Evolutionary conservation across 208 protist genomes (phyloP).

Genomic region (Leishmania gerbilli): DNA sequence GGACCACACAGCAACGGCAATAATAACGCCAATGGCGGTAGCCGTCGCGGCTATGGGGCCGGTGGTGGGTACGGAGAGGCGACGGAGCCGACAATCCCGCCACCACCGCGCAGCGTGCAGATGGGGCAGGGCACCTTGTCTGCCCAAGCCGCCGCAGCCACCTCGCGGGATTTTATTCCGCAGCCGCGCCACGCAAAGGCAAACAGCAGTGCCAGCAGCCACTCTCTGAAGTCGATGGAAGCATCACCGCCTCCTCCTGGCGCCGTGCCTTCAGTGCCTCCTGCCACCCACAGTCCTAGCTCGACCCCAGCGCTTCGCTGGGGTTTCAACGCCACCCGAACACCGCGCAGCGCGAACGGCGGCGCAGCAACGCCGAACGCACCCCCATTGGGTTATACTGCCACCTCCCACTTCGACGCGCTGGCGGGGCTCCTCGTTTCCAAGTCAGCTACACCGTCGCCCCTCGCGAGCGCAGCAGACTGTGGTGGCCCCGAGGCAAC

Average conservation of each 20-base stretch:
- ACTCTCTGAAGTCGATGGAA: constrained; percentile 11
- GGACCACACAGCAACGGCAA: neutral
- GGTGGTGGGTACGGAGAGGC: constrained; percentile 5
- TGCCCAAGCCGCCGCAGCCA: constrained; percentile 4
- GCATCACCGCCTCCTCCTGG: constrained; percentile 3
- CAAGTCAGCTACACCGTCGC: constrained; percentile 11
- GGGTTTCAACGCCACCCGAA: constrained; percentile 17
- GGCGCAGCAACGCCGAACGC: neutral
- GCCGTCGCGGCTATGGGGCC: constrained; percentile 11
- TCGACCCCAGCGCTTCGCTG: constrained; percentile 16
- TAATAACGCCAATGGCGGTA: constrained; percentile 6
- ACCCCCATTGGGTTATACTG: neutral
- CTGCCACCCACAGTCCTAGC: neutral
- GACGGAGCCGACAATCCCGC: constrained; percentile 25
- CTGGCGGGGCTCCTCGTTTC: neutral
- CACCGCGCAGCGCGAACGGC: constrained; percentile 16
- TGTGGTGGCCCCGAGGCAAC: neutral
- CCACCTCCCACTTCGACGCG: constrained; percentile 13
- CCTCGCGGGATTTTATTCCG: constrained; percentile 24
- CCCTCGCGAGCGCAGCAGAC: neutral
- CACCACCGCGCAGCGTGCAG: constrained; percentile 34
- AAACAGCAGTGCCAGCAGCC: neutral
- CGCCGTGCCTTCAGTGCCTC: neutral
- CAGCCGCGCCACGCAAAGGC: constrained; percentile 30
- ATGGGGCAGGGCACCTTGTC: constrained; percentile 26